Percentiles rank a stretch among this genome's conserved stretches.
Evolutionary conservation across 768 basidiomycete genomes (phyloP).

Genomic region (Podaxis mareebaensis): DNA sequence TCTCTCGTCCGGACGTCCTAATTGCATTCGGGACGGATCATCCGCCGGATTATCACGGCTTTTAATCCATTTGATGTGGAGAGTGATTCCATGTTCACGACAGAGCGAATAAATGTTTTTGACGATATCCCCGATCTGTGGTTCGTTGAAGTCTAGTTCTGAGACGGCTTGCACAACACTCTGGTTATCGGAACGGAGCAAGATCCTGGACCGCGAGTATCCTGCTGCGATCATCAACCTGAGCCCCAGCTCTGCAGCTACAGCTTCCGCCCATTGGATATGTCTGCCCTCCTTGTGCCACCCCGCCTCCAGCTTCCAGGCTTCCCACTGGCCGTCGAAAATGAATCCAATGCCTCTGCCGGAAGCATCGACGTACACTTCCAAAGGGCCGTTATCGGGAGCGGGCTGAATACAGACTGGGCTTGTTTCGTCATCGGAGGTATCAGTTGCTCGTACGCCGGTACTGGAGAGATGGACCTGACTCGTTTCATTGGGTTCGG

Average conservation of each 20-base stretch:
- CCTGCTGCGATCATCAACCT: conserved; percentile 28
- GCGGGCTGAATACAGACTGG: background rate
- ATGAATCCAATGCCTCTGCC: conserved; percentile 22
- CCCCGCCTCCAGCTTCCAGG: conserved; percentile 36
- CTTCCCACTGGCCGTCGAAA: conserved; percentile 33
- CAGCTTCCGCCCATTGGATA: conserved; percentile 48
- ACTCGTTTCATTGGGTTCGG: background rate
- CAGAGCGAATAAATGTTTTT: conserved; percentile 26
- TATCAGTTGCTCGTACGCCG: background rate
- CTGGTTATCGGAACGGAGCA: conserved; percentile 41
- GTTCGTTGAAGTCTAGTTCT: conserved; percentile 23
- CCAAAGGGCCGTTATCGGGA: background rate
- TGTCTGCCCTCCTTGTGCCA: conserved; percentile 29
- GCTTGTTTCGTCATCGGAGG: background rate
- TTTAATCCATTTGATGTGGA: conserved; percentile 31
- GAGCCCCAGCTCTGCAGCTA: conserved; percentile 43
- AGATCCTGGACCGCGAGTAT: conserved; percentile 24
- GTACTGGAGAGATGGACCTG: background rate
- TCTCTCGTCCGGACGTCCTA: conserved; percentile 6
- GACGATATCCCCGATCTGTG: conserved; percentile 30
- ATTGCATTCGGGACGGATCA: conserved; percentile 25
- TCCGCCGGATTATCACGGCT: conserved; percentile 36
- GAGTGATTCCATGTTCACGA: conserved; percentile 21
- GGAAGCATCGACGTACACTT: background rate
- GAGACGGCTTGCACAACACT: conserved; percentile 38